Evolutionary conservation across 306 rosid species (phyloP).

Genomic region (Castanea crenata): DNA sequence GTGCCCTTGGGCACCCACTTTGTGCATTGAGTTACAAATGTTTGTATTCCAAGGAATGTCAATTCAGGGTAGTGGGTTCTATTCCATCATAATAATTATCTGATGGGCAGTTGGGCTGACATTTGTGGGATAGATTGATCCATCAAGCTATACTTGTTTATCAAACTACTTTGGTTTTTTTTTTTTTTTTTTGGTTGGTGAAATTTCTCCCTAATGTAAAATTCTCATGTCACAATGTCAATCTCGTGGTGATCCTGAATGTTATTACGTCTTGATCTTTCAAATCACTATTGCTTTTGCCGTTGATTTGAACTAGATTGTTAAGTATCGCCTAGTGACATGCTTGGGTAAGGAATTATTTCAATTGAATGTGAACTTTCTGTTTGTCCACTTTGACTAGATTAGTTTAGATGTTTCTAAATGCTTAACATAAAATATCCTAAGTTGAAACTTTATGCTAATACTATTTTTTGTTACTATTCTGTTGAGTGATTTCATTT

Average conservation of each 20-base stretch:
- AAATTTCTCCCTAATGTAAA: not conserved
- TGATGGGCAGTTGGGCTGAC: not conserved
- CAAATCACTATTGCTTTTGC: not conserved
- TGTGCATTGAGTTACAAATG: not conserved
- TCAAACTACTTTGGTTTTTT: not conserved
- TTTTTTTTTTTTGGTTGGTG: not conserved
- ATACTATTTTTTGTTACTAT: not conserved
- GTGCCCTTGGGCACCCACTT: not conserved
- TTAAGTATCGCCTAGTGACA: not conserved
- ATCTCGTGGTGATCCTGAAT: not conserved
- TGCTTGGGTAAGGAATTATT: not conserved
- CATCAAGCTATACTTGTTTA: not conserved
- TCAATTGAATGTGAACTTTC: not conserved
- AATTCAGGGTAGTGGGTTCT: not conserved
- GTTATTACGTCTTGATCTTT: not conserved
- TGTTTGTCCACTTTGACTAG: not conserved
- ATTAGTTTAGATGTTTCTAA: not conserved
- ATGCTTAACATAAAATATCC: not conserved
- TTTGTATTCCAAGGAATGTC: not conserved
- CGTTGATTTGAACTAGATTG: not conserved
- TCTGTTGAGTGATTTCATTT: conserved; percentile 10
- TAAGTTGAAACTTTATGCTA: not conserved
- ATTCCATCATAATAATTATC: not conserved
- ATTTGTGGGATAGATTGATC: not conserved
- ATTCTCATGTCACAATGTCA: not conserved